Evolutionary conservation across 225 moss, liverwort and hornwort species (phyloP).

Genomic region (Sphagnum tenellum): DNA sequence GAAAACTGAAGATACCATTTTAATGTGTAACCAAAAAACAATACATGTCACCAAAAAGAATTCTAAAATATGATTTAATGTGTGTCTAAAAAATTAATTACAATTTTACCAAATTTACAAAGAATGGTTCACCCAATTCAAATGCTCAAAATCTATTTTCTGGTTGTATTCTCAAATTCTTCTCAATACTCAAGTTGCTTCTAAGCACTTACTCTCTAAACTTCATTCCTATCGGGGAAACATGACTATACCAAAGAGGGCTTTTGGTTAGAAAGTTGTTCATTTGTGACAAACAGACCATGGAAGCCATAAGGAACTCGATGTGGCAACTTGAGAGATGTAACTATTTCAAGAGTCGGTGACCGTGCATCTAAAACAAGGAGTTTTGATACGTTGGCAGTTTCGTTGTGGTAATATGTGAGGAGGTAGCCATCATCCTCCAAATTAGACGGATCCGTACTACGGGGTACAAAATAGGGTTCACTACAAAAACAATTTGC

Average conservation of each 20-base stretch:
- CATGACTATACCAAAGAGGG: conserved; percentile 3
- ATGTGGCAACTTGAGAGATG: conserved; percentile 19
- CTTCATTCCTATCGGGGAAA: too few species aligned
- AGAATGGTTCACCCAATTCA: too few species aligned
- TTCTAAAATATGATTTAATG: too few species aligned
- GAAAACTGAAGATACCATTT: too few species aligned
- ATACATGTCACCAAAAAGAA: too few species aligned
- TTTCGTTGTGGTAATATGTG: conserved; percentile 43
- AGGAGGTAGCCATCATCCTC: conserved; percentile 49
- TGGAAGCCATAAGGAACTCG: conserved; percentile 53
- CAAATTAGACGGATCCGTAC: background rate
- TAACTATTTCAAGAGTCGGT: conserved; percentile 19
- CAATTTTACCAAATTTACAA: too few species aligned
- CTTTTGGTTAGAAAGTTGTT: conserved; percentile 22
- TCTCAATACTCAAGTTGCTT: too few species aligned
- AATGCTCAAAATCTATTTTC: too few species aligned
- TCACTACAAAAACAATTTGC: conserved; percentile 29
- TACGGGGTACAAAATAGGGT: conserved; percentile 26
- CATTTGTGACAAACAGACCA: conserved; percentile 28
- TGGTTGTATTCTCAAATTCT: too few species aligned
- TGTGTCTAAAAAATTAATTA: too few species aligned
- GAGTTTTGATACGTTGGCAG: conserved; percentile 25
- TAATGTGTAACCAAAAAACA: too few species aligned
- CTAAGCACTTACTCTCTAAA: too few species aligned
- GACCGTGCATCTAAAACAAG: conserved; percentile 37